Evolutionary conservation across 805 yeast species (phyloP).

Genomic region (Jamesozyma piceae): DNA sequence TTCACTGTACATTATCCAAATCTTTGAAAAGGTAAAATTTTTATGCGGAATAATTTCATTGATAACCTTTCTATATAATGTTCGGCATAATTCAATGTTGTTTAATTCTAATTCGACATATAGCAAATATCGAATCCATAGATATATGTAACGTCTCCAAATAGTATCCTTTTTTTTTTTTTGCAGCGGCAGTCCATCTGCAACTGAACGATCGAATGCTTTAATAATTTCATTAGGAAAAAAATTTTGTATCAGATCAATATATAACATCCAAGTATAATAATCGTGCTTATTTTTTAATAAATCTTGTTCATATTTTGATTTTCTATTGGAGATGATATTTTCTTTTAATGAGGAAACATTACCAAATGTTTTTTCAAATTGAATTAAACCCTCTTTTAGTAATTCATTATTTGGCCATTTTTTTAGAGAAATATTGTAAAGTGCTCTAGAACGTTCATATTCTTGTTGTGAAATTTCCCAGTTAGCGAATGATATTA

Average conservation of each 20-base stretch:
- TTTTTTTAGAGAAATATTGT: slow-evolving; percentile 39
- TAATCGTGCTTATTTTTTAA: slow-evolving; percentile 44
- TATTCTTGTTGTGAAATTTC: slow-evolving; percentile 52
- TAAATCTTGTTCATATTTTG: slow-evolving; percentile 44
- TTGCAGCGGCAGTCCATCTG: slow-evolving; percentile 19
- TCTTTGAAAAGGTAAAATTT: slow-evolving; percentile 54
- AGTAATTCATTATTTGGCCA: slow-evolving; percentile 34
- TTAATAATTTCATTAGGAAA: slow-evolving; percentile 9
- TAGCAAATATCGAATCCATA: slow-evolving; percentile 61
- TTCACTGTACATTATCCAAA: slow-evolving; percentile 65
- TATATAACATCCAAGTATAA: slow-evolving; percentile 77
- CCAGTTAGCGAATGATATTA: slow-evolving; percentile 50
- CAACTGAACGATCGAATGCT: slow-evolving; percentile 12
- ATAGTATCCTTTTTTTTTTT: slow-evolving; percentile 31
- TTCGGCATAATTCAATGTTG: slow-evolving; percentile 40
- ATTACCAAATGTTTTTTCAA: slow-evolving; percentile 60
- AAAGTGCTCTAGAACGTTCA: slow-evolving; percentile 56
- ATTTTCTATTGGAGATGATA: slow-evolving; percentile 44
- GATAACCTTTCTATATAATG: slow-evolving; percentile 42
- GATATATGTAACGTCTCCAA: slow-evolving; percentile 63
- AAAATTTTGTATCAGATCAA: slow-evolving; percentile 42
- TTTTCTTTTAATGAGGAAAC: slow-evolving; percentile 44
- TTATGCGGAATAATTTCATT: slow-evolving; percentile 45
- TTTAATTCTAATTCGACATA: slow-evolving; percentile 46
- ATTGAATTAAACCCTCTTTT: slow-evolving; percentile 40